Evolutionary conservation across 345 rosid genomes (phyloP), one percentile per base, ranked within the genome.

Genomic region (Camelina laxa): DNA sequence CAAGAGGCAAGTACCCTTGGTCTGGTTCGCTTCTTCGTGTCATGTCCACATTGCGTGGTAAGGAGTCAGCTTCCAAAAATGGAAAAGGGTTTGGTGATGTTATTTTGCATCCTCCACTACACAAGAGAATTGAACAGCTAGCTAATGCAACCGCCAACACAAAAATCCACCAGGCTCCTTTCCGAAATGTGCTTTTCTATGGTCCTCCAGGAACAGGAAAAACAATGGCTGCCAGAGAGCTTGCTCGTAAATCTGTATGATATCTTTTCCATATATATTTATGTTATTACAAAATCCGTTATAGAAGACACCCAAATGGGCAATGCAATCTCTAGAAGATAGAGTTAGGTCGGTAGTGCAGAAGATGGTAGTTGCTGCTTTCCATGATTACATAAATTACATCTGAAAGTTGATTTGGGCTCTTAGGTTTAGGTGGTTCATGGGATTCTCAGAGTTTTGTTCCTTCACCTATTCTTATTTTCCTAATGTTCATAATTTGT

Each of bases 131-230:
- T 61, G 75, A 81, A 67, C 99, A 92, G 75, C 85, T 92, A 60
- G 84, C 99, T 55, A 83, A 81, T 73, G 93, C 99, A 62, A 95
- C 99, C 42, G 96, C 99, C 22, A 95, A 95, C 83, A 95, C 99
- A n/a, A 95, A 95, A 82, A 75, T 87, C 27, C 97, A 95, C 79
- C 87, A 89, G 66, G 99, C 99, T 16, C 99, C 99, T 22, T 95
- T 89, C 76, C 82, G 97, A 44, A 95, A 95, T 69, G 85, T 95
- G 97, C 93, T 95, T 64, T 90, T 95, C 82, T 89, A 92, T 50
- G 99, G 99, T 35, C 99, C 99, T 72, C 99, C 99, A 61, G 99
- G 99, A 80, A 95, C 99, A 10, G 99, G 99, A 60, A 95, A 95
- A 84, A 92, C 99, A 55, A 95, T 95, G 99, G 97, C 93, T 68